Evolutionary conservation across 31 red algal genomes (phyloP), one percentile per base, ranked within the genome.

Genomic region (Asparagopsis taxiformis): DNA sequence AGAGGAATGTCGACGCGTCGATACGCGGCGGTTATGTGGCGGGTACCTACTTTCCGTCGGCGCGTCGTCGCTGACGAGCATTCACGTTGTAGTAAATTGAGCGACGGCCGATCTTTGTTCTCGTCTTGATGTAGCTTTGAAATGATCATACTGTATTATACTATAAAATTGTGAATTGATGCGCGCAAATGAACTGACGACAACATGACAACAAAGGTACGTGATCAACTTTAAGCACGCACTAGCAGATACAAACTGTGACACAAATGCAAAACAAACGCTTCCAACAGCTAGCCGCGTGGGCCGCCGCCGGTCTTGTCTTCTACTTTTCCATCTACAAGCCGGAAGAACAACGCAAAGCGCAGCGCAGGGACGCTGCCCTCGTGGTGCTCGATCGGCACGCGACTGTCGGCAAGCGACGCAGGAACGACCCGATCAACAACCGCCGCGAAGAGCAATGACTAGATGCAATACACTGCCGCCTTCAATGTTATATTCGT

Each of bases 401-500:
- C 49, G 64, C 21, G 65, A 39, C 37, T 24, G 62, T 79, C 1
- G 74, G 61, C 35, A 75, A 75, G 20, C 56, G 61, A 34, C 38
- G 71, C 34, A 59, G 55, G 61, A 49, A 41, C 30, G 35, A 75
- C 35, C 65, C 41, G 5, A 11, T 49, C 23, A 67, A 4, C 2
- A 9, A 19, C 94, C 94, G 51, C 94, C 94, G 53, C 94, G 79
- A 16, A 98, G 75, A 3, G 89, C 90, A 35, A 98, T 79, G 62
- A 98, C 94, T 38, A 98, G 91, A 60, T 98, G 94, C 10, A 98
- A 69, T 10, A 98, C 94, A 32, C 89, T 93, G 20, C 94, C 94
- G 7, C 94, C 94, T 52, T 98, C 94, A 49, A 98, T 98, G 71
- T 93, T 89, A 58, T 98, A 98, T 35, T 93, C 89, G 64, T 84